A percentile compares a stretch with the other conserved stretches of the same genome.
phyloP scores from a whole-genome alignment of 106 monocot genomes.

The Phalaenopsis equestris region DNA sequence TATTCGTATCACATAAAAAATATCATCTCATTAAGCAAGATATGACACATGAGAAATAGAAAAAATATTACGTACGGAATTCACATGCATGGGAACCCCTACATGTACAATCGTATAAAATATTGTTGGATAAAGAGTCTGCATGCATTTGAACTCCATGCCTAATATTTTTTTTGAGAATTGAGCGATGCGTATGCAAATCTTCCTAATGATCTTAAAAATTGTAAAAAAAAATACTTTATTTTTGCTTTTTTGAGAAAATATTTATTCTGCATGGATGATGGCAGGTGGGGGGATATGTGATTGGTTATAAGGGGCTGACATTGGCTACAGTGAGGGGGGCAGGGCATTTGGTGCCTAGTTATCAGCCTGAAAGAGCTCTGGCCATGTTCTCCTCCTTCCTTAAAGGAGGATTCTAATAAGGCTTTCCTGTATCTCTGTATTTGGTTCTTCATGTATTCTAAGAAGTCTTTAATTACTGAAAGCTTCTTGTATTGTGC shows the following conservation, averaged over 20 bases:
- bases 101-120: too few species aligned
- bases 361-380: conserved; percentile 19
- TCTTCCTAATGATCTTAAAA: too few species aligned
- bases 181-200: too few species aligned
- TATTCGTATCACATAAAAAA: too few species aligned
- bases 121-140: too few species aligned
- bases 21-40: too few species aligned
- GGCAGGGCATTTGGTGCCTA: conserved; percentile 20
- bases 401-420: conserved; percentile 8
- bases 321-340: conserved; percentile 23
- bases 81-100: too few species aligned
- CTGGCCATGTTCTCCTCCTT: conserved; percentile 17
- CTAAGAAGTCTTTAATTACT: background rate
- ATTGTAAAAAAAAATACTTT: background rate
- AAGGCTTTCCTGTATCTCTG: background rate
- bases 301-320: conserved; percentile 18
- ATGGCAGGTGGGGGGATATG: conserved; percentile 29
- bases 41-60: too few species aligned
- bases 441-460: too few species aligned
- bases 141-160: too few species aligned
- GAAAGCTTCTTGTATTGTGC: background rate
- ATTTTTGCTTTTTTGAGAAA: background rate
- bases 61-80: too few species aligned
- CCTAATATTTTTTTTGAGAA: too few species aligned
- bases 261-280: background rate